phyloP scores from a whole-genome alignment of 2,329 filamentous ascomycete species.

The Cercospora citrullina region DNA sequence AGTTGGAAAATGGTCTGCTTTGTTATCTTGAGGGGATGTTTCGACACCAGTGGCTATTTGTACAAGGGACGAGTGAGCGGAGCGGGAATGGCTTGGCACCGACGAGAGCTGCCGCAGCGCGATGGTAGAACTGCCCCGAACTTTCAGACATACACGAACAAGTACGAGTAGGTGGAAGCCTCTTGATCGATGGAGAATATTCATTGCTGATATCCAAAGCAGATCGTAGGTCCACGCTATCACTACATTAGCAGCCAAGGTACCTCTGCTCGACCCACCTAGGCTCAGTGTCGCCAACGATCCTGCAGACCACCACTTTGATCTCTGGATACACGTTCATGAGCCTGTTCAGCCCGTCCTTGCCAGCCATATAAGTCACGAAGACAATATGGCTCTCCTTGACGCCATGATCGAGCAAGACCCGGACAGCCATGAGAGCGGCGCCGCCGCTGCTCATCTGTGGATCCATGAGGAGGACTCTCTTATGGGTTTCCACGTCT shows the following conservation, averaged over 20 bases:
- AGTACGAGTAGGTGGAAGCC: not conserved
- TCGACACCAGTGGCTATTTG: not conserved
- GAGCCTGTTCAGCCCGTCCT: slow-evolving; percentile 78
- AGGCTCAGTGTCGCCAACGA: slow-evolving; percentile 78
- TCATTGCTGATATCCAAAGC: not conserved
- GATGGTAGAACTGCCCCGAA: no score
- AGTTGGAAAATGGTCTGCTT: not conserved
- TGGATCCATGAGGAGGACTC: slow-evolving; percentile 83
- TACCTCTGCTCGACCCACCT: slow-evolving; percentile 90
- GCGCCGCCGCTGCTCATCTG: slow-evolving; percentile 92
- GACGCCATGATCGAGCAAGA: slow-evolving; percentile 93
- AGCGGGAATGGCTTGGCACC: not conserved
- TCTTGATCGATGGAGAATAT: not conserved
- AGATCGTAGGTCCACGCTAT: not conserved
- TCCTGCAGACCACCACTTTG: slow-evolving; percentile 78
- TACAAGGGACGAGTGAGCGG: not conserved
- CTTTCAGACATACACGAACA: not conserved
- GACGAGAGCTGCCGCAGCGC: not conserved
- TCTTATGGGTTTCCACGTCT: slow-evolving; percentile 71
- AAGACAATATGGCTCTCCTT: slow-evolving; percentile 81
- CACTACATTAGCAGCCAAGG: slow-evolving; percentile 69
- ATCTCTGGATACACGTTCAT: slow-evolving; percentile 87
- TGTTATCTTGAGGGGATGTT: not conserved
- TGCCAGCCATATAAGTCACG: slow-evolving; percentile 87
- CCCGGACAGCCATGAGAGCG: slow-evolving; percentile 88